These are phyloP conservation scores for Pholiota molesta DNA, from an alignment of 768 basidiomycete genomes.

Conservation along the genomic window DNA sequence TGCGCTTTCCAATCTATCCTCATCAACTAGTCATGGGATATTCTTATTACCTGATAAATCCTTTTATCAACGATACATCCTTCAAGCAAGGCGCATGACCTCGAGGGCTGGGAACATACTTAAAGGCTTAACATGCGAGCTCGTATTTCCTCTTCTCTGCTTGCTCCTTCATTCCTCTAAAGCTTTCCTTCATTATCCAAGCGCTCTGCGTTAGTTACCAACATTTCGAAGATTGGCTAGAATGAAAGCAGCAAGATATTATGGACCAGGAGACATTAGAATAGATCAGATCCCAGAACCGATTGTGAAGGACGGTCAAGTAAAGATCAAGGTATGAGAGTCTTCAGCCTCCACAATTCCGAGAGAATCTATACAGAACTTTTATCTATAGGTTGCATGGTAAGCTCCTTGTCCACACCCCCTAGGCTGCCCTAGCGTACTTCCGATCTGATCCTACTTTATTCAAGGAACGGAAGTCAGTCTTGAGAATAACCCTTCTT, in stretches of 20 bases:
- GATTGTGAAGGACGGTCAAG: slow-evolving; percentile 33
- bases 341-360: neutral
- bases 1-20: too few relatives aligned
- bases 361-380: neutral
- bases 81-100: too few relatives aligned
- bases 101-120: too few relatives aligned
- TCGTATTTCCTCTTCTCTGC: too few relatives aligned
- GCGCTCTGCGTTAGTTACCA: too few relatives aligned
- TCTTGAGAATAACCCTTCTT: neutral
- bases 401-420: neutral
- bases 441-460: neutral
- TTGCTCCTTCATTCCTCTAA: too few relatives aligned
- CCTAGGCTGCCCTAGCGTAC: neutral
- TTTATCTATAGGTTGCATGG: neutral
- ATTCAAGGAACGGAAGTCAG: neutral
- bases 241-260: slow-evolving; percentile 51
- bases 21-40: too few relatives aligned
- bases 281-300: slow-evolving; percentile 27
- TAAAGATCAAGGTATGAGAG: slow-evolving; percentile 45
- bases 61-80: too few relatives aligned
- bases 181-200: too few relatives aligned
- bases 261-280: slow-evolving; percentile 17
- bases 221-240: neutral
- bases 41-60: too few relatives aligned
- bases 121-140: too few relatives aligned